Base-by-base conservation (phyloP, 768 basidiomycete genomes). In the Mycena venus region DNA sequence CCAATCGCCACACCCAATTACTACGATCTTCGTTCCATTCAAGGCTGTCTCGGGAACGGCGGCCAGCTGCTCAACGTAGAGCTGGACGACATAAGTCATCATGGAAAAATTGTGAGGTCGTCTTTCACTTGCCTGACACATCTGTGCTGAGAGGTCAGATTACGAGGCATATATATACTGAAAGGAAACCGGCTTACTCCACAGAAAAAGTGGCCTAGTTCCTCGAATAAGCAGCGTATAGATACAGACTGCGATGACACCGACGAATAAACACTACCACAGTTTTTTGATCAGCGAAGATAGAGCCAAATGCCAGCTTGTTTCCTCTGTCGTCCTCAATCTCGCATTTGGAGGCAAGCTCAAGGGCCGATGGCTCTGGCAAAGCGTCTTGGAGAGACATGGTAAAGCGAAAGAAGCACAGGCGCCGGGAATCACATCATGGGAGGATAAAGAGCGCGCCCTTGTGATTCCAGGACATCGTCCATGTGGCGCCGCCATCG, bases 251-350 rank as follows among this genome's bases (percentile, higher is more conserved):
- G 34, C 32, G 21, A 21, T 12, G 53, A 4, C 17, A 77, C 85
- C 72, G 63, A 92, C 92, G 89, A 68, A 93, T 91, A 80, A 93
- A 93, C 1, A 93, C 90, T 4, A 93, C 87, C 15, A 93, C 82
- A 0, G 89, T 89, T 77, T 88, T 90, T 75, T 88, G 79, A 2
- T 86, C 78, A 49, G 85, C 81, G 72, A 90, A 88, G 7, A 93
- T 61, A 2, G 84, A 86, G 1, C 91, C 89, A 80, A 93, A 93
- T 15, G 78, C 78, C 34, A 92, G 82, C 40, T 83, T 82, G 17
- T 85, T 79, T 1, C 92, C 92, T 2, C 82, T 76, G 6, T 75
- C 75, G 75, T 91, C 87, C n/a, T 83, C 83, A 0, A 93, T 81
- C 0, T 85, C 81, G 7, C 88, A 72, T 12, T 83, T 74, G 0